Base-by-base conservation (phyloP, 371 early-diverging fungal species). In the Coemansia sp. region DNA sequence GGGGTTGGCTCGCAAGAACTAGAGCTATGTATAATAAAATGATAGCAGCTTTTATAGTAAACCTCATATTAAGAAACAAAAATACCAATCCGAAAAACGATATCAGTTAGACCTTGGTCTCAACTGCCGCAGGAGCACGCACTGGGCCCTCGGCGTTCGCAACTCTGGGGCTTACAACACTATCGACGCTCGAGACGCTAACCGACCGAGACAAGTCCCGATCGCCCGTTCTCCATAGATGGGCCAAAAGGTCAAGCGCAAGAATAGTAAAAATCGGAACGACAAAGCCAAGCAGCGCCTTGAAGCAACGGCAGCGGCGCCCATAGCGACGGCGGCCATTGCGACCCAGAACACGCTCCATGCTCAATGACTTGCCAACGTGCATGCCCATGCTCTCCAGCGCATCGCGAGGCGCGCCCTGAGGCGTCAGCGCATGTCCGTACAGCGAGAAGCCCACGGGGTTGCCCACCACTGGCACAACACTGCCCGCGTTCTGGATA, bases 211-310 rank as follows among this genome's bases (percentile, higher is more conserved):
- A 40, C 36, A 63, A 54, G 26, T 48, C 40, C 1, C 40, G 49
- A 3, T 32, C 58, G 12, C 51, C 59, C 28, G 19, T 29, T 29
- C 72, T 61, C 72, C 72, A 77, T 62, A 77, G 54, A 28, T 71
- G 63, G 19, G 72, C 41, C 15, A 77, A 62, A 39, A 68, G 13
- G 21, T 77, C 77, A 4, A 71, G 65, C 1, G 69, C 72, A 11
- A 77, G 61, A 12, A 77, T 67, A 7, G 71, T 72, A 56, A 77
- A 77, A 46, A 77, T 77, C 4, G 77, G 77, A 36, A 71, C 65
- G 24, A 69, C 66, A 55, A 71, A 65, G 2, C 72, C 77, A 2
- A 77, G 53, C 57, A 77, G 48, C 17, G 69, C 77, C 72, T 77
- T 77, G 69, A 65, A 77, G 58, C 71, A 29, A 12, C 72, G 61